Conservation (phyloP, 331 rosid genomes). For the Prunus yedoensis region DNA sequence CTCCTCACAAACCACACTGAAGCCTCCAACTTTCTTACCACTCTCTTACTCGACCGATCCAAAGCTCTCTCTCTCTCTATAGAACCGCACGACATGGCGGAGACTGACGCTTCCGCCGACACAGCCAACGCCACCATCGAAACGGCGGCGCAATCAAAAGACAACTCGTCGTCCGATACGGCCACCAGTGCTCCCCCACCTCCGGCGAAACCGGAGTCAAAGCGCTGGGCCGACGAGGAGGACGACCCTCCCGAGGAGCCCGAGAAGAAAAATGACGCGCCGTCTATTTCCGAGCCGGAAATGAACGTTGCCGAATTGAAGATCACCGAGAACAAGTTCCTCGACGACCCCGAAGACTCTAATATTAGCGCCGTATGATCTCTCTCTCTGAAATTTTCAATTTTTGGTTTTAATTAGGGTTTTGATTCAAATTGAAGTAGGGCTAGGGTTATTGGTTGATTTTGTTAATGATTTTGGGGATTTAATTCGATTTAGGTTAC, state of each 20-base stretch:
- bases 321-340: constrained; percentile 44
- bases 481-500: constrained; percentile 42
- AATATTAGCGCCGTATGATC: constrained; percentile 63
- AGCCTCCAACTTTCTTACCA: neutral
- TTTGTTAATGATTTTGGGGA: constrained; percentile 10
- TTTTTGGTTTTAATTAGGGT: neutral
- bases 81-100: constrained; percentile 2
- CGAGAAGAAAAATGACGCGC: neutral
- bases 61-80: neutral
- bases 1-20: neutral
- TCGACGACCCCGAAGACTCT: constrained; percentile 80
- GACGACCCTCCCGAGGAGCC: constrained; percentile 24
- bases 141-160: no score
- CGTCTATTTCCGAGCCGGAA: constrained; percentile 24
- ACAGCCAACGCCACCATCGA: constrained; percentile 12
- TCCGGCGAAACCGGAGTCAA: constrained; percentile 7
- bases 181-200: constrained; percentile 12
- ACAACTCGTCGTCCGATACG: neutral
- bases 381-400: neutral
- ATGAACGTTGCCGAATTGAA: constrained; percentile 38
- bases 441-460: neutral
- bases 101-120: constrained; percentile 2
- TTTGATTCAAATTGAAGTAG: neutral
- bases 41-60: constrained; percentile 3
- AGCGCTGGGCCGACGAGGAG: constrained; percentile 65